Base-by-base conservation (phyloP, 1,284 basidiomycete genomes). In the Ceratobasidium sp. region DNA sequence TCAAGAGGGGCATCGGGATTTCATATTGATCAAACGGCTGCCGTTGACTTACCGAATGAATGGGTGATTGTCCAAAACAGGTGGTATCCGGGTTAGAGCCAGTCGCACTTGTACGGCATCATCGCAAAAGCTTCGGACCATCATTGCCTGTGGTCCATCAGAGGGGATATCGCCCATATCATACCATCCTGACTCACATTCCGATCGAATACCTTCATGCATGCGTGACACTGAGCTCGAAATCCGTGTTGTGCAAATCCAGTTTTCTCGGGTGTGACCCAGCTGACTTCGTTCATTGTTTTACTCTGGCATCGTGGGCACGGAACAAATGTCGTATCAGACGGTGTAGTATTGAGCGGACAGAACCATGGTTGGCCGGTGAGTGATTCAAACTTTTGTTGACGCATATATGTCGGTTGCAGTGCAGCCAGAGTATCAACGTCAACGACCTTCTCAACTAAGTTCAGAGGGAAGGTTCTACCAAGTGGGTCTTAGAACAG, bases 391-490 rank as follows among this genome's bases (percentile, higher is more conserved):
- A 73, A 73, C 25, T 47, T 53, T 2, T 27, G 6, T 32, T 67
- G 42, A 1, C 68, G 68, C 42, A 67, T 62, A n/a, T 35, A 20
- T 17, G 68, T 58, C 5, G 73, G 73, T n/a, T 64, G 52, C 8
- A 71, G 56, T 8, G 73, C 62, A 7, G 69, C 40, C 8, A 70
- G 69, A 6, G 73, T 69, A 2, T 65, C 52, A 8, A 45, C 29
- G 31, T 72, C 72, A 31, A 73, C 40, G 5, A 70, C 49, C 4
- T 55, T 49, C 6, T 69, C 55, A 13, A 72, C 56, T 20, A 69
- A 69, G 20, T 68, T 52, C 10, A 73, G 40, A 3, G 73, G 73
- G 31, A 72, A 70, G 20, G 57, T 45, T 3, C 73, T 73, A n/a
- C 2, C 6, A 15, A 17, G 1, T 47, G 34, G n/a, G 1, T 43